These are phyloP conservation scores for Rhynchosporium graminicola DNA, from an alignment of 2,329 filamentous ascomycete species.

Conservation along the genomic window DNA sequence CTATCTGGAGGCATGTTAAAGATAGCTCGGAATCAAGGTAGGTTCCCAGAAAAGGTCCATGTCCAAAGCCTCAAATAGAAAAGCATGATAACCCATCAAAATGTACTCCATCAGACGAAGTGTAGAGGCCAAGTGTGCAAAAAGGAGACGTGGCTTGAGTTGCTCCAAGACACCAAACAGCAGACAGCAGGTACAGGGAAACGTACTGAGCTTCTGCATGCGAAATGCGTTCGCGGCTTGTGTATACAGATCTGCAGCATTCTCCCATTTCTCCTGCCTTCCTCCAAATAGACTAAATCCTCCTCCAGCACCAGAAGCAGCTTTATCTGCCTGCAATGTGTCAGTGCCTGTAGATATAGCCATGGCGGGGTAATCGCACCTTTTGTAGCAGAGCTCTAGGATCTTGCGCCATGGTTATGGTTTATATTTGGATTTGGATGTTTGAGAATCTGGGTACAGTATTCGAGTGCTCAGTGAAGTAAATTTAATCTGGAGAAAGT, in stretches of 20 bases:
- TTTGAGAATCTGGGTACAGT: too few species aligned
- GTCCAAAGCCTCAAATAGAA: too few species aligned
- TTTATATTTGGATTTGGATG: conserved; percentile 48
- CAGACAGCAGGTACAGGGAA: neutral
- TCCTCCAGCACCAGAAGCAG: conserved; percentile 68
- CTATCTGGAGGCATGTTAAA: conserved; percentile 56
- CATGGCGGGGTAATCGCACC: conserved; percentile 50
- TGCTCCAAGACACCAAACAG: neutral
- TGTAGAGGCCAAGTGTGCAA: too few species aligned
- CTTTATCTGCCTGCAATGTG: conserved; percentile 76
- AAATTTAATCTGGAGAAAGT: neutral
- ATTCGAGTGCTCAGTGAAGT: neutral
- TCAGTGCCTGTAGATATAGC: conserved; percentile 30
- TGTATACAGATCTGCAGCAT: conserved; percentile 82
- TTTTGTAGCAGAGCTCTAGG: conserved; percentile 78
- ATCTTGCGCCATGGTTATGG: conserved; percentile 68
- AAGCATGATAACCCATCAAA: too few species aligned
- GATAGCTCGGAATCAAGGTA: neutral
- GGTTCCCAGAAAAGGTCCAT: neutral
- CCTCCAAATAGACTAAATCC: conserved; percentile 92
- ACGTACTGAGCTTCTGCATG: conserved; percentile 77
- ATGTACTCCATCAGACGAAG: too few species aligned
- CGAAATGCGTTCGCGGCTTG: conserved; percentile 91
- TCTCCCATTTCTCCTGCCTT: conserved; percentile 83
- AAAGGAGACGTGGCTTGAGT: too few species aligned